Evolutionary conservation across 176 grass and related monocot genomes (phyloP).

Genomic region (Metroxylon sagu): DNA sequence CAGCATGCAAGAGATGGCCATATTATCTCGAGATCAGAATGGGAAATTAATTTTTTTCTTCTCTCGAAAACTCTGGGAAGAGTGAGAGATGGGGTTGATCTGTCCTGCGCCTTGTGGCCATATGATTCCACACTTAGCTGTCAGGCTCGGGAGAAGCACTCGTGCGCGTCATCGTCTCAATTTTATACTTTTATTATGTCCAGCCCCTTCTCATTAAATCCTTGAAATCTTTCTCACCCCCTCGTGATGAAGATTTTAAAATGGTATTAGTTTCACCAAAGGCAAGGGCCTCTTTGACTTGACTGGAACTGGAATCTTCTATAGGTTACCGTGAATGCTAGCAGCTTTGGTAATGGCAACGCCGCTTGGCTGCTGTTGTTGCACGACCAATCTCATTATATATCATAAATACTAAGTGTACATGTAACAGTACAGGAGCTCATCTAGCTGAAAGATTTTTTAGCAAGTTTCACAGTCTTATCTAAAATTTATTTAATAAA

Average conservation of each 20-base stretch:
- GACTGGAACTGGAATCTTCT: constrained; percentile 26
- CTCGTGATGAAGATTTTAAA: constrained; percentile 49
- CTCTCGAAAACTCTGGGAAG: background rate
- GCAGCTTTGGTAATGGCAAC: too few species aligned
- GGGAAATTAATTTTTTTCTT: constrained; percentile 13
- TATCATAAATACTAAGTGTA: too few species aligned
- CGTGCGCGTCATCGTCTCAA: constrained; percentile 57
- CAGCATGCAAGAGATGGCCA: constrained; percentile 21
- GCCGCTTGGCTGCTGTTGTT: too few species aligned
- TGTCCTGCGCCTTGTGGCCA: constrained; percentile 37
- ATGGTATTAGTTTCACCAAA: constrained; percentile 37
- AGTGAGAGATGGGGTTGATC: constrained; percentile 15
- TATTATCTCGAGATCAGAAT: constrained; percentile 52
- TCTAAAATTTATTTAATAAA: too few species aligned
- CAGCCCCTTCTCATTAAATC: constrained; percentile 29
- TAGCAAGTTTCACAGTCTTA: too few species aligned
- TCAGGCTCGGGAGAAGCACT: constrained; percentile 90
- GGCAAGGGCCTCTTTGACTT: constrained; percentile 39
- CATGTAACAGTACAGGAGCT: too few species aligned
- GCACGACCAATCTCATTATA: too few species aligned
- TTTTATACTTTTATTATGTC: constrained; percentile 42
- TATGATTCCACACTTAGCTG: constrained; percentile 65
- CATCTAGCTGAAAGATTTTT: too few species aligned
- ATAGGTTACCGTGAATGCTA: too few species aligned
- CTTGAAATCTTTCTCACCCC: constrained; percentile 7